Evolutionary conservation across 306 rosid genomes (phyloP).

Genomic region (Begonia masoniana): DNA sequence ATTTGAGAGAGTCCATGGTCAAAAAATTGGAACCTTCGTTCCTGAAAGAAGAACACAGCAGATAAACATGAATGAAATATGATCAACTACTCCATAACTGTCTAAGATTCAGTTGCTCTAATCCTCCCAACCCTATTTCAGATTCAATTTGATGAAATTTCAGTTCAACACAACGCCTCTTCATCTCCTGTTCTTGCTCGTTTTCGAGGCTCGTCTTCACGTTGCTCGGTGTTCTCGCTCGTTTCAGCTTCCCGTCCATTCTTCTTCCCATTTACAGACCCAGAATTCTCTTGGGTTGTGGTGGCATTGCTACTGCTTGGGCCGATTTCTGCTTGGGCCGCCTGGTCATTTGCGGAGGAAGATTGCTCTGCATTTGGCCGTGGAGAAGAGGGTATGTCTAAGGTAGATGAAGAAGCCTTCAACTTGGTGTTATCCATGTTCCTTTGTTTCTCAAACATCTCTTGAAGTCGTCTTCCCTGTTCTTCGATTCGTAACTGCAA

Average conservation of each 20-base stretch:
- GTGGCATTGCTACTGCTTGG: neutral
- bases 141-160: too few species aligned
- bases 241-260: constrained; percentile 23
- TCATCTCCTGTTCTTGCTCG: constrained; percentile 25
- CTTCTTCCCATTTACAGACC: constrained; percentile 23
- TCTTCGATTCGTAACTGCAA: constrained; percentile 79
- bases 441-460: constrained; percentile 76
- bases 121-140: too few species aligned
- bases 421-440: constrained; percentile 36
- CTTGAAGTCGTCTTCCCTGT: constrained; percentile 67
- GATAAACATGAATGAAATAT: too few species aligned
- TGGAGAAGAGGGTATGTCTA: constrained; percentile 14
- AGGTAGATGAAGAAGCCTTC: constrained; percentile 26
- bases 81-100: too few species aligned
- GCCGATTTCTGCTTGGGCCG: too few species aligned
- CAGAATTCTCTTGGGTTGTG: constrained; percentile 15
- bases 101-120: too few species aligned
- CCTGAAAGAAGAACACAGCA: too few species aligned
- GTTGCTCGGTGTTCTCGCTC: constrained; percentile 9
- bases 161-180: too few species aligned
- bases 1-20: too few species aligned
- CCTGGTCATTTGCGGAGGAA: too few species aligned
- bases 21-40: too few species aligned
- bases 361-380: constrained; percentile 10
- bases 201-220: constrained; percentile 11